Conservation (phyloP, 495 filamentous ascomycete genomes). For the Podospora didyma region DNA sequence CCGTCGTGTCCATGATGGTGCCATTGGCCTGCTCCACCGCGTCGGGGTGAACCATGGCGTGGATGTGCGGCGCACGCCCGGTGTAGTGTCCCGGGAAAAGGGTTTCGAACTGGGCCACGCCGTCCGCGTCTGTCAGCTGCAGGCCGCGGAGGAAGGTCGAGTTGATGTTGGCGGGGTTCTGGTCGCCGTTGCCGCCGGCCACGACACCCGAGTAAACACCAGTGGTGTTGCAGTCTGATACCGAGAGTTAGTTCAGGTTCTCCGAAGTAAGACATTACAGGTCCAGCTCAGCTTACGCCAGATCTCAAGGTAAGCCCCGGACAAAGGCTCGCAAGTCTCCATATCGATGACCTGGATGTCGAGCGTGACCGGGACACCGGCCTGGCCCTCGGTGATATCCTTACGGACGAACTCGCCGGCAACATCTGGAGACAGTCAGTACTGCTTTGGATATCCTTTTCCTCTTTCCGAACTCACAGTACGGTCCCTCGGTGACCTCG, state of each 20-base stretch:
- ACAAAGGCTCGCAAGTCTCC: constrained; percentile 54
- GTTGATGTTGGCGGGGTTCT: constrained; percentile 46
- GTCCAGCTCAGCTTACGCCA: constrained; percentile 36
- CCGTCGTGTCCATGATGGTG: constrained; percentile 39
- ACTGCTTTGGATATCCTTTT: constrained; percentile 13
- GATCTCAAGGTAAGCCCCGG: constrained; percentile 55
- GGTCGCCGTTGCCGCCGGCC: constrained; percentile 46
- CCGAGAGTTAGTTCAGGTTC: background rate
- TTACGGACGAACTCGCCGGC: constrained; percentile 47
- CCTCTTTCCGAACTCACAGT: constrained; percentile 3
- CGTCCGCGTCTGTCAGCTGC: constrained; percentile 43
- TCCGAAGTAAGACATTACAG: too few relatives aligned
- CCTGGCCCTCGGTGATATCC: constrained; percentile 52
- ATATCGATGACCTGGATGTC: constrained; percentile 60
- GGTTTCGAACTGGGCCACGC: constrained; percentile 47
- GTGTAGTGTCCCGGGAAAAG: constrained; percentile 56
- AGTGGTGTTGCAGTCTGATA: constrained; percentile 33
- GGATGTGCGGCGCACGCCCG: constrained; percentile 42
- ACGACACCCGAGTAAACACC: constrained; percentile 55
- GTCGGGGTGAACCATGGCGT: constrained; percentile 44
- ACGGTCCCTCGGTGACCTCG: constrained; percentile 53
- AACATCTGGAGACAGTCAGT: constrained; percentile 41
- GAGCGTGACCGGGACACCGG: constrained; percentile 52
- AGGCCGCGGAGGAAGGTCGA: constrained; percentile 50
- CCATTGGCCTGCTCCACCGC: constrained; percentile 42